Evolutionary conservation across 1,139 yeast genomes (phyloP).

Genomic region (Suhomyces chickasaworum): DNA sequence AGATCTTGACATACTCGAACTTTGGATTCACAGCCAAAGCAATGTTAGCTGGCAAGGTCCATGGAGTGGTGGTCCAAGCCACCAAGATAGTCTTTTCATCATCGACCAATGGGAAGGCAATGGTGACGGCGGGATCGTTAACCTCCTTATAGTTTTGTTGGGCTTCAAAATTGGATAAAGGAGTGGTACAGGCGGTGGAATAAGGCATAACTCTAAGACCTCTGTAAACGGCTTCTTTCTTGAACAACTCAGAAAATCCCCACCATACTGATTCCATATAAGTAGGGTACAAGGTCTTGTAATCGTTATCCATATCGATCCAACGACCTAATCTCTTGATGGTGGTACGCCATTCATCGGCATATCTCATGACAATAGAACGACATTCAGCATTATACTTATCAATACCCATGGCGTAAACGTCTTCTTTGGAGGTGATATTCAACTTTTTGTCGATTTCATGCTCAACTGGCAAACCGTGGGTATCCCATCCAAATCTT

Average conservation of each 20-base stretch:
- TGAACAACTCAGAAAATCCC: slow-evolving; percentile 88
- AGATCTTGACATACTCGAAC: slow-evolving; percentile 88
- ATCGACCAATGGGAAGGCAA: slow-evolving; percentile 80
- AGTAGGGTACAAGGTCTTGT: slow-evolving; percentile 91
- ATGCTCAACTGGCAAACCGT: slow-evolving; percentile 97
- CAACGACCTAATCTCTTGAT: slow-evolving; percentile 96
- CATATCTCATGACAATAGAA: slow-evolving; percentile 95
- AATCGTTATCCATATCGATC: slow-evolving; percentile 98
- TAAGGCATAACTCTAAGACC: slow-evolving; percentile 98
- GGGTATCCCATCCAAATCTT: slow-evolving; percentile 99
- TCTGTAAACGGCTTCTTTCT: slow-evolving; percentile 86
- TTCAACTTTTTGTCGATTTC: slow-evolving; percentile 97
- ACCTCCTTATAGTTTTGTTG: slow-evolving; percentile 98
- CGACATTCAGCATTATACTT: slow-evolving; percentile 94
- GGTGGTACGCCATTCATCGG: slow-evolving; percentile 90
- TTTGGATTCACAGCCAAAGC: slow-evolving; percentile 90
- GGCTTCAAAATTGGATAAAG: slow-evolving; percentile 96
- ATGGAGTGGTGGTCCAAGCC: slow-evolving; percentile 99
- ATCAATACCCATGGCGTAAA: slow-evolving; percentile 88
- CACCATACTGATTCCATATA: slow-evolving; percentile 99
- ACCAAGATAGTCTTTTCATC: slow-evolving; percentile 82
- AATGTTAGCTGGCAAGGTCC: slow-evolving; percentile 96
- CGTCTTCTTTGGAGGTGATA: slow-evolving; percentile 91
- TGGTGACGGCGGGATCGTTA: slow-evolving; percentile 92
- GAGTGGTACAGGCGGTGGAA: slow-evolving; percentile 96